A percentile compares a stretch with the other conserved stretches of the same genome.
Conservation (phyloP, 805 yeast genomes). For the Saccharomycopsis selenospora region DNA sequence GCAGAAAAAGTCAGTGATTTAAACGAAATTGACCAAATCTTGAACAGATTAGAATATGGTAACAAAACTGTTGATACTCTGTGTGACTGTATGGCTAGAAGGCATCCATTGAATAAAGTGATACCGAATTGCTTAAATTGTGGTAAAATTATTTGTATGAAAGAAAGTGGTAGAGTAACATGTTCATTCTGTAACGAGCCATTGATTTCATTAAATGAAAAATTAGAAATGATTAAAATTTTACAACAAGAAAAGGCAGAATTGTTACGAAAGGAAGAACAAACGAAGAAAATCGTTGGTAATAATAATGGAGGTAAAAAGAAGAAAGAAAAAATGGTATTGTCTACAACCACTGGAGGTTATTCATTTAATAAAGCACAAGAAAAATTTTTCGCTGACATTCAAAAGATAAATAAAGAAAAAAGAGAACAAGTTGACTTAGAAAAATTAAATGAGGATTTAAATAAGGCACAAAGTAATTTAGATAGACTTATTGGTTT, state of each 20-base stretch:
- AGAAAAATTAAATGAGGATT: conserved; percentile 30
- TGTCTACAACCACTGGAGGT: conserved; percentile 51
- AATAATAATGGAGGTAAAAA: conserved; percentile 28
- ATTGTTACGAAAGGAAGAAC: conserved; percentile 28
- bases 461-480: conserved; percentile 62
- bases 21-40: conserved; percentile 58
- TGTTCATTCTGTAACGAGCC: conserved; percentile 77
- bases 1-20: conserved; percentile 45
- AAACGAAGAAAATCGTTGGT: conserved; percentile 21
- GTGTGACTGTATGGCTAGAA: conserved; percentile 81
- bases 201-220: conserved; percentile 57
- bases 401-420: conserved; percentile 42
- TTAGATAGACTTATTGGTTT: conserved; percentile 67
- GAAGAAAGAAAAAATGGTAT: conserved; percentile 41
- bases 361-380: conserved; percentile 58
- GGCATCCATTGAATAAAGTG: conserved; percentile 81
- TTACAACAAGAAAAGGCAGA: conserved; percentile 47
- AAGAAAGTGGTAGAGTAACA: conserved; percentile 78
- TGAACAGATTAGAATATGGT: conserved; percentile 44
- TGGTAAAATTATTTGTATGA: conserved; percentile 86
- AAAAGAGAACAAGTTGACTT: conserved; percentile 29
- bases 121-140: conserved; percentile 93
- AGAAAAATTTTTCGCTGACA: conserved; percentile 51
- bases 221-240: conserved; percentile 45
- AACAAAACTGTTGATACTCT: conserved; percentile 25